Conservation (phyloP, 441 rosid genomes). For the Gossypium schwendimanii region DNA sequence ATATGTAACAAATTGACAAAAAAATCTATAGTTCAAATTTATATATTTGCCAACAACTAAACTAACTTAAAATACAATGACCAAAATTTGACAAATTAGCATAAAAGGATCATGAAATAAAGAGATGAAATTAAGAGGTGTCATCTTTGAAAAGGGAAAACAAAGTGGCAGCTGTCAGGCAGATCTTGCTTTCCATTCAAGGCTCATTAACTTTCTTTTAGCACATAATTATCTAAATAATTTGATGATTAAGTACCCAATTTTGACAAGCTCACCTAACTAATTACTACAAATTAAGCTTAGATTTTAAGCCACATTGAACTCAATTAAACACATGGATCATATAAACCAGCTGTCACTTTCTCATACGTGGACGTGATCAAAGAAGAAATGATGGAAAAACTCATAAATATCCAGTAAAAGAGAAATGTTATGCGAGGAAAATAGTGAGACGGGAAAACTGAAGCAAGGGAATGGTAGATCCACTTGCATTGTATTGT, state of each 20-base stretch:
- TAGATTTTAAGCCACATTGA: background rate
- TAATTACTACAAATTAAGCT: background rate
- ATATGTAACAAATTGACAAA: no score
- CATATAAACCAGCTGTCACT: background rate
- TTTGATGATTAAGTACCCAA: constrained; percentile 5
- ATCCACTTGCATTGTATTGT: background rate
- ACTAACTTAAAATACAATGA: no score
- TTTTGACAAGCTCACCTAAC: background rate
- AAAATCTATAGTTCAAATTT: no score
- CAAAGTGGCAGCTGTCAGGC: background rate
- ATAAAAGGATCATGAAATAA: no score
- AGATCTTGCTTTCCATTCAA: constrained; percentile 10
- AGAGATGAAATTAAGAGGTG: background rate
- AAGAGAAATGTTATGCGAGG: no score
- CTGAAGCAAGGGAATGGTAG: background rate
- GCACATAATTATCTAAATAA: background rate
- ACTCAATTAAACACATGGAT: background rate
- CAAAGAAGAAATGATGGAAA: no score
- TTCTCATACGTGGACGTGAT: constrained; percentile 9
- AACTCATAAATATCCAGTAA: no score
- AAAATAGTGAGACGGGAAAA: background rate
- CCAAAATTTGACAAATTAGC: no score
- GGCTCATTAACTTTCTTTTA: background rate
- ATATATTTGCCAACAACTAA: no score
- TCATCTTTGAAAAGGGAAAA: background rate